A percentile compares a stretch with the other conserved stretches of the same genome.
Conservation (phyloP, 768 basidiomycete genomes). For the Leccinum boreale region DNA sequence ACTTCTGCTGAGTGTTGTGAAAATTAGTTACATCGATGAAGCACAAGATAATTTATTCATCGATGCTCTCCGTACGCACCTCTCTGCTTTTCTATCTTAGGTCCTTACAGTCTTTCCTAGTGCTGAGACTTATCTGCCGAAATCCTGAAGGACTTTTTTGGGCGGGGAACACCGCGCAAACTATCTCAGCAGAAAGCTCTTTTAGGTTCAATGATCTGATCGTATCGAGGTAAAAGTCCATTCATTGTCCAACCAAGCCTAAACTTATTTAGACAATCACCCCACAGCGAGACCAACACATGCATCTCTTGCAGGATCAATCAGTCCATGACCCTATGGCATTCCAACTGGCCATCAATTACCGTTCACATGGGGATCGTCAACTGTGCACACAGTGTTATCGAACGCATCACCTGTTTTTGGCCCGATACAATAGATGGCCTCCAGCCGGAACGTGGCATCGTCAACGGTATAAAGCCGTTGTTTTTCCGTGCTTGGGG, state of each 20-base stretch:
- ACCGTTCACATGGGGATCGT: constrained; percentile 74
- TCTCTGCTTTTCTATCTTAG: background rate
- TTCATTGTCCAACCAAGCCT: background rate
- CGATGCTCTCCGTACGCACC: constrained; percentile 51
- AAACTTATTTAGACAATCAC: background rate
- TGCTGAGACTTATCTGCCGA: constrained; percentile 57
- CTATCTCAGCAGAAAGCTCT: constrained; percentile 68
- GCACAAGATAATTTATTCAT: constrained; percentile 70
- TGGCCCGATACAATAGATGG: constrained; percentile 66
- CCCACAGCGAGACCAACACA: constrained; percentile 22
- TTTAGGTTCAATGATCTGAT: constrained; percentile 68
- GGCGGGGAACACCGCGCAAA: constrained; percentile 81
- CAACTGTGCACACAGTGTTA: constrained; percentile 62
- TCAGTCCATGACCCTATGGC: constrained; percentile 29
- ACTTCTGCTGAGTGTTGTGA: background rate
- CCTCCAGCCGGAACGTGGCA: constrained; percentile 52
- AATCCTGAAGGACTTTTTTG: constrained; percentile 71
- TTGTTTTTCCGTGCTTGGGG: constrained; percentile 54
- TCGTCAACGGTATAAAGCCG: constrained; percentile 52
- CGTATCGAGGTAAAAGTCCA: constrained; percentile 49
- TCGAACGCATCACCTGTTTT: constrained; percentile 56
- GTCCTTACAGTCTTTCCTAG: constrained; percentile 30
- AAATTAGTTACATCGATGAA: constrained; percentile 62
- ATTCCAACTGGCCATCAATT: constrained; percentile 64
- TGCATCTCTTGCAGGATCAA: constrained; percentile 8